Conservation (phyloP, 345 rosid species). For the Xanthoceras sorbifolium region DNA sequence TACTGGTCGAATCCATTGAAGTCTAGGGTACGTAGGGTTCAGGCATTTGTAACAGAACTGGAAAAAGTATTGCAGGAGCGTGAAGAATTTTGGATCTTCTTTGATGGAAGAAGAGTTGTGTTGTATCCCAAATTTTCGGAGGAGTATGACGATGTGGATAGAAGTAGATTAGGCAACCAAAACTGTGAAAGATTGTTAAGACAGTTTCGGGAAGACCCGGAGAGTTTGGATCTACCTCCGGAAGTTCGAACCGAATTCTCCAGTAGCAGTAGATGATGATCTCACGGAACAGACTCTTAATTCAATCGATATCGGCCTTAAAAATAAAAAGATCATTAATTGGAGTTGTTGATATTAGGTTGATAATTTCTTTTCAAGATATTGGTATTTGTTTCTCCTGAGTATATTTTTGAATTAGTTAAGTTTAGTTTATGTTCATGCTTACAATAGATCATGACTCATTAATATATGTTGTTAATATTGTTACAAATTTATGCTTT, state of each 20-base stretch:
- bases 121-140: neutral
- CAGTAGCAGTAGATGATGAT: no score
- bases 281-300: no score
- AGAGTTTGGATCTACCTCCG: neutral
- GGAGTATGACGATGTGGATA: neutral
- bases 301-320: no score
- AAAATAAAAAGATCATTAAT: no score
- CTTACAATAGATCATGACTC: no score
- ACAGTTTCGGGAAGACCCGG: neutral
- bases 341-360: no score
- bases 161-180: neutral
- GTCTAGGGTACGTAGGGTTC: neutral
- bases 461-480: no score
- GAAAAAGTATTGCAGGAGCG: neutral
- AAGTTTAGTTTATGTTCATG: no score
- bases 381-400: no score
- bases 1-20: neutral
- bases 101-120: neutral
- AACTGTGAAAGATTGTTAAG: neutral
- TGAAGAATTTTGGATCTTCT: neutral
- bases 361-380: no score
- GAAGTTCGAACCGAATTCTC: neutral
- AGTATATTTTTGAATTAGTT: no score
- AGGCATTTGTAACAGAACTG: neutral
- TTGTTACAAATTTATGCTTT: no score